Evolutionary conservation across 371 early-diverging fungal species (phyloP), one percentile per base, ranked within the genome.

Genomic region (Apophysomyces elegans): DNA sequence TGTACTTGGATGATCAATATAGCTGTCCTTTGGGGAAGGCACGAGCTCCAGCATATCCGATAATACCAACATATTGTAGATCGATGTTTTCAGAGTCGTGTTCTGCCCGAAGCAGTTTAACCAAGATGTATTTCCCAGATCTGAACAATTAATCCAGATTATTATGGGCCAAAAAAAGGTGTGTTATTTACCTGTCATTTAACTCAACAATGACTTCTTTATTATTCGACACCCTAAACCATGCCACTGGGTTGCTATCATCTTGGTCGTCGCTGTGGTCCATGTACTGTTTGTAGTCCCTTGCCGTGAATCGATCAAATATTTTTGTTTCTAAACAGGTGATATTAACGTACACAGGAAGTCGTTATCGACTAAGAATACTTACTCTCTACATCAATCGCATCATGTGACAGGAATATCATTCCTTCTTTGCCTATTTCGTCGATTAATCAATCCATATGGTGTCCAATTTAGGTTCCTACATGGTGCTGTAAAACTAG

Each of bases 1-100:
- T 37, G 35, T 35, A 37, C 37, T 26, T 59, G 43, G 41, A 16
- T n/a, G 21, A 26, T 62, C 37, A 62, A 7, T 50, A 62, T 11
- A 62, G 50, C 7, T 38, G 21, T 46, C 45, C 62, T 36, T 47
- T 58, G 32, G 67, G 66, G 63, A 74, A 74, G 26, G 69, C 68
- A 39, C 75, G 61, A 32, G 75, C 60, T 45, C 75, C 71, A 59
- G 69, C 63, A 12, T 66, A 71, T 16, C 77, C 77, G 37, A 77
- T 69, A 18, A 77, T 56, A 3, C 71, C 77, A 50, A 77, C 59
- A 46, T 77, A 73, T 43, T 77, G 77, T 16, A 77, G 38, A 58
- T 77, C 77, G 56, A 77, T 73, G 61, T 77, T 77, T 16, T 77
- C 74, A 2, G 67, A 62, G 26, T 68, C 71, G 36, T 66, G 38